phyloP scores from a whole-genome alignment of 257 asterid genomes.

The Linderniella brevidens region DNA sequence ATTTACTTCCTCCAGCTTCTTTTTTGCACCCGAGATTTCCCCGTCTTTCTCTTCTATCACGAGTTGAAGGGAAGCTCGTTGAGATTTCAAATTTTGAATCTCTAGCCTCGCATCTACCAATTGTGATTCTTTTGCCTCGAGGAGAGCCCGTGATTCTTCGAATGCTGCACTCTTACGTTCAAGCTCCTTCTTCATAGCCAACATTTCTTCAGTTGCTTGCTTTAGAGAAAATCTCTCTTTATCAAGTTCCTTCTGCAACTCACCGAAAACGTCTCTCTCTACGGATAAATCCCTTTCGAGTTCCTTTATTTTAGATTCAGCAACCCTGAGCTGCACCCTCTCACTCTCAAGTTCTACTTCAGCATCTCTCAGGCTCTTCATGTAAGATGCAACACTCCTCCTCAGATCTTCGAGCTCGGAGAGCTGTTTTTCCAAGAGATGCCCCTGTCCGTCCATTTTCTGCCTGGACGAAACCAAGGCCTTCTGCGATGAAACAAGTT shows the following conservation, averaged over 20 bases:
- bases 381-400: constrained; percentile 33
- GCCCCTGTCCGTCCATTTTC: constrained; percentile 44
- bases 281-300: constrained; percentile 43
- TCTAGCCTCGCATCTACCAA: constrained; percentile 60
- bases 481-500: constrained; percentile 55
- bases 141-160: constrained; percentile 34
- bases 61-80: constrained; percentile 41
- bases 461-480: constrained; percentile 38
- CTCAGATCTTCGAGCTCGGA: constrained; percentile 53
- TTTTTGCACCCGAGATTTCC: constrained; percentile 38
- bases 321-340: constrained; percentile 34
- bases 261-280: constrained; percentile 43
- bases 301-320: constrained; percentile 53
- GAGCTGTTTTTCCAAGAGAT: constrained; percentile 35
- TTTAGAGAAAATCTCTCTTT: constrained; percentile 35
- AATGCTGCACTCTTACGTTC: constrained; percentile 32
- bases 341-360: constrained; percentile 56
- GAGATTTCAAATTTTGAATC: constrained; percentile 45
- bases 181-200: constrained; percentile 35
- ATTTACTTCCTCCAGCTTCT: constrained; percentile 31
- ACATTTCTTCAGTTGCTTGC: constrained; percentile 26
- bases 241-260: constrained; percentile 36
- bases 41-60: constrained; percentile 40
- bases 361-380: constrained; percentile 47
- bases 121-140: constrained; percentile 53